Evolutionary conservation across 441 rosid genomes (phyloP).

Genomic region (Flueggea neowawraea): DNA sequence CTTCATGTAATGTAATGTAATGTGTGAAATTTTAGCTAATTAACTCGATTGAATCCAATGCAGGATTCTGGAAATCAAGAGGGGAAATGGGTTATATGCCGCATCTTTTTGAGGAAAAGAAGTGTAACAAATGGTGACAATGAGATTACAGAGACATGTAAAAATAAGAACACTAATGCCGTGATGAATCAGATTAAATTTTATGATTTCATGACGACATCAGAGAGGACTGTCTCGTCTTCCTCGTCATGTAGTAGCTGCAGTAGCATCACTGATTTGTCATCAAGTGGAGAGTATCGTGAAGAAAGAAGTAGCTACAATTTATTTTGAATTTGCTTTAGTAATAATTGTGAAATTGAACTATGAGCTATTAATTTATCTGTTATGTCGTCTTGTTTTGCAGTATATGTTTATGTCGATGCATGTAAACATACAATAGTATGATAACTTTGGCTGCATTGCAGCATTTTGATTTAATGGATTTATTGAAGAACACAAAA

Average conservation of each 20-base stretch:
- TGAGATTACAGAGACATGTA: background rate
- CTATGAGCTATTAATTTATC: too few relatives aligned
- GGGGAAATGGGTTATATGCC: constrained; percentile 50
- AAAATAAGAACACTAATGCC: background rate
- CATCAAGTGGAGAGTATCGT: constrained; percentile 24
- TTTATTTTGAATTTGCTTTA: background rate
- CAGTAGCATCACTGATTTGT: constrained; percentile 24
- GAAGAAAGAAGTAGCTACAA: constrained; percentile 18
- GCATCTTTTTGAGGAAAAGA: constrained; percentile 39
- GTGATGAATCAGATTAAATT: constrained; percentile 6
- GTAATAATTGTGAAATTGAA: background rate
- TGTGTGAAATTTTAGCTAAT: too few relatives aligned
- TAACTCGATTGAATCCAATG: background rate
- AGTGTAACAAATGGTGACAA: constrained; percentile 2
- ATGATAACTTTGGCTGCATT: too few relatives aligned
- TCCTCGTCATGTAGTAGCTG: constrained; percentile 26
- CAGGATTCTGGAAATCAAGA: constrained; percentile 22
- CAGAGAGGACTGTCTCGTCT: constrained; percentile 17
- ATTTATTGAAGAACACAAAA: too few relatives aligned
- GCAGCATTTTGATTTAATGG: too few relatives aligned
- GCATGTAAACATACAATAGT: too few relatives aligned
- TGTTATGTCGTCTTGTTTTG: too few relatives aligned
- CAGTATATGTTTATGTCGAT: too few relatives aligned
- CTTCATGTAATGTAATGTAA: too few relatives aligned
- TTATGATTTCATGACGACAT: constrained; percentile 24